A percentile compares a stretch with the other conserved stretches of the same genome.
These are phyloP conservation scores for Chlorencoelia australis DNA, from an alignment of 2,329 filamentous ascomycete genomes.

Conservation along the genomic window DNA sequence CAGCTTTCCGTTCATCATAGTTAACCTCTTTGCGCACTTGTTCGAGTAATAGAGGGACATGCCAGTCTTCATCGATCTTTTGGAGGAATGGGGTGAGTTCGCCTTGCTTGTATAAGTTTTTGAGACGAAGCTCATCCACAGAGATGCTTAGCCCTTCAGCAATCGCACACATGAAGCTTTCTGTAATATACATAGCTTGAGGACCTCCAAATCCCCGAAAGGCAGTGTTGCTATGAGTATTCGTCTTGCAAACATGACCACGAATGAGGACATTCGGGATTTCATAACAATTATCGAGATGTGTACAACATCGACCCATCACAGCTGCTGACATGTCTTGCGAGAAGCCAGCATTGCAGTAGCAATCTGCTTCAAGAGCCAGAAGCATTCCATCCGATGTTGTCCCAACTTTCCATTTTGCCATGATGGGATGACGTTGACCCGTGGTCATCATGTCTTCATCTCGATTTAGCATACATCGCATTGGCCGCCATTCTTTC, in stretches of 20 bases:
- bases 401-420: conserved; percentile 81
- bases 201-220: conserved; percentile 94
- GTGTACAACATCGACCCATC: conserved; percentile 72
- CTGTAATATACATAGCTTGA: conserved; percentile 87
- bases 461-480: conserved; percentile 91
- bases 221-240: conserved; percentile 73
- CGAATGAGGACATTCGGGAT: conserved; percentile 78
- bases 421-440: conserved; percentile 84
- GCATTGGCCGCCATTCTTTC: conserved; percentile 69
- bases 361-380: conserved; percentile 79
- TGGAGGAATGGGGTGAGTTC: conserved; percentile 88
- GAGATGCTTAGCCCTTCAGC: conserved; percentile 77
- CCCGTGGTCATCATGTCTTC: conserved; percentile 89
- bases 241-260: conserved; percentile 81
- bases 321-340: conserved; percentile 57
- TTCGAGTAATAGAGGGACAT: conserved; percentile 85
- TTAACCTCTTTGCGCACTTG: conserved; percentile 68
- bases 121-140: conserved; percentile 65
- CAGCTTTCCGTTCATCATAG: conserved; percentile 57
- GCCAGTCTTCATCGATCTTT: conserved; percentile 67
- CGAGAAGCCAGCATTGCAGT: conserved; percentile 79
- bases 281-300: conserved; percentile 77
- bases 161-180: conserved; percentile 79
- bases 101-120: conserved; percentile 73
- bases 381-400: conserved; percentile 84